Base-by-base conservation (phyloP, 345 rosid genomes). In the Gossypium anomalum region DNA sequence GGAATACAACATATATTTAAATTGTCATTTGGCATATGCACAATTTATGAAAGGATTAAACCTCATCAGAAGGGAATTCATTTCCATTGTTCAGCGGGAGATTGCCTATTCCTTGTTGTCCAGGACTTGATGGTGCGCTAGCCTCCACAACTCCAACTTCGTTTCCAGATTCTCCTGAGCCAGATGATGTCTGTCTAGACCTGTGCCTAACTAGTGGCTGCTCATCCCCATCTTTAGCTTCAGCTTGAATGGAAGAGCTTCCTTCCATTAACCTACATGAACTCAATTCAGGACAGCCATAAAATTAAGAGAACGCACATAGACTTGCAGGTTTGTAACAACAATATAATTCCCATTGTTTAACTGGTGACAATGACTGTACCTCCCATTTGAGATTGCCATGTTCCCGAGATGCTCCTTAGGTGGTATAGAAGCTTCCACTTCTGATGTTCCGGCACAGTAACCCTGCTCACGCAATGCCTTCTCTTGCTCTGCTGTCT, bases 401-500 rank as follows among this genome's bases (percentile, higher is more conserved):
- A 76, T 62, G 67, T 83, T 73, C 71, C 74, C 84, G 29, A 73
- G 77, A 76, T 83, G 89, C 74, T 80, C 78, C 66, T 80, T 75
- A 77, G 83, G 71, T 69, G 86, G 77, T 72, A 71, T 78, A 72
- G 81, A 76, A 78, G 72, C 72, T 76, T 86, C 89, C 5, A 56
- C 79, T 60, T 80, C 84, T 55, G 91, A 83, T 48, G 79, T 79
- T 80, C 87, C 87, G 75, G 79, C 80, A 67, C 78, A 81, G 29
- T 45, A 82, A 59, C 72, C 85, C 63, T 75, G 84, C 75, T 82
- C 90, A 67, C 72, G 84, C 61, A 75, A 73, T 76, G 86, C 83
- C 71, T 83, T 87, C 82, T 91, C 96, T 80, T 81, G 92, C 90
- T 91, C 92, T 9, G 89, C 91, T 75, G 89, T 78, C 98, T 91